Evolutionary conservation across 1,284 basidiomycete genomes (phyloP), one percentile per base, ranked within the genome.

Genomic region (Tilletia caries): DNA sequence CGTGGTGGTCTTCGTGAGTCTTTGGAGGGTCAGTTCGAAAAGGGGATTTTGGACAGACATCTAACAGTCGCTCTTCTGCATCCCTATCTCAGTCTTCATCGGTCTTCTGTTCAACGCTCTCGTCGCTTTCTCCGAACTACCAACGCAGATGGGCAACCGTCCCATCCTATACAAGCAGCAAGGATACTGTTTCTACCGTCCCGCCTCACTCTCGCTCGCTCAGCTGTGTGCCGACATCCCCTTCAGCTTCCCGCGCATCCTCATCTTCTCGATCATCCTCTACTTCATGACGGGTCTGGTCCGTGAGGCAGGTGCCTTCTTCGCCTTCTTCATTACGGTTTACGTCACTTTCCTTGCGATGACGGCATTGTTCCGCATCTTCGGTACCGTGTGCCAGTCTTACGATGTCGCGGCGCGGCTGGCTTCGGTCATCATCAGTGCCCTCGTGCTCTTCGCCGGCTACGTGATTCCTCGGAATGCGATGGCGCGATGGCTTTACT

Each of bases 101-200:
- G 89, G 89, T 65, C 85, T 93, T 70, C 84, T 94, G 34, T 90
- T 90, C 33, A 90, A 89, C 68, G 88, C 88, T 77, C 85, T 93
- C 69, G 90, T 90, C 79, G 91, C 91, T 0, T 93, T 93, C 70
- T 72, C 75, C 64, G 81, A 82, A 60, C 72, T 82, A 32, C 54
- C 54, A 32, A 60, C 54, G 1, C 73, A 77, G 69, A 79, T 79
- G 75, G 52, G 72, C 46, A 72, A 74, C 25, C 71, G 79, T 15
- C 77, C 76, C 1, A 58, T 67, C 25, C 65, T 66, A 23, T 46
- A 46, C 41, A 46, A 87, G 68, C 86, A 87, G 75, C 89, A 89
- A n/a, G 86, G 85, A 52, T 95, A 91, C 82, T 88, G 90, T 71
- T 88, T 94, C 84, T 94, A 92, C 83, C 88, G 91, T 29, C 91